Conservation (phyloP, 305 asterid species). For the Rubia balearica region DNA sequence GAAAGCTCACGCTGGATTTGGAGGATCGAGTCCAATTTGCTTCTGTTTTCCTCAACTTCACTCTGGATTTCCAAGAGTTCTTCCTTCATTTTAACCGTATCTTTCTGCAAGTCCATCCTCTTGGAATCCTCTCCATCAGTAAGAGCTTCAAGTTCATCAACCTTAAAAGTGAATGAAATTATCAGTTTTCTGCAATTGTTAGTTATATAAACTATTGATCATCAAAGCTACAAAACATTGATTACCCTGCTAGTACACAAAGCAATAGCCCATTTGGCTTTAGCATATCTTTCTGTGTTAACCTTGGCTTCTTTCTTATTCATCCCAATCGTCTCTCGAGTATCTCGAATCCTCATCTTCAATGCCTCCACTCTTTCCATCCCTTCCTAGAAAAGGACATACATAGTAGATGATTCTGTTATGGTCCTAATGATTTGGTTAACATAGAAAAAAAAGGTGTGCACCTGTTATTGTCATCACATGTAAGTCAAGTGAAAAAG, state of each 20-base stretch:
- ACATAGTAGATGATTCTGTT: neutral
- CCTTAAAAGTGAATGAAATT: conserved; percentile 25
- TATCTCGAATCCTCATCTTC: conserved; percentile 6
- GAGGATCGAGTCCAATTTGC: conserved; percentile 37
- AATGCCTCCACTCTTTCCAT: conserved; percentile 1
- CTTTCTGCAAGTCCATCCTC: conserved; percentile 32
- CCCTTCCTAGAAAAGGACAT: neutral
- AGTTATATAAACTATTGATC: neutral
- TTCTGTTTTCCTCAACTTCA: conserved; percentile 42
- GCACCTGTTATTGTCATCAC: conserved; percentile 6
- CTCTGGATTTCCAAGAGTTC: conserved; percentile 34
- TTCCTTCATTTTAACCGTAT: conserved; percentile 31
- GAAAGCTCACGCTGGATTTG: conserved; percentile 52
- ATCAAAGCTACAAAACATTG: neutral
- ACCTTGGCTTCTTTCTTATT: conserved; percentile 5
- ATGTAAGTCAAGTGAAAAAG: conserved; percentile 10
- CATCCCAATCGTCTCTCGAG: conserved; percentile 2
- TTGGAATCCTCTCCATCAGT: conserved; percentile 31
- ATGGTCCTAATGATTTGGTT: neutral
- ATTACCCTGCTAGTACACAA: conserved; percentile 45
- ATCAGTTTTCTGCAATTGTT: neutral
- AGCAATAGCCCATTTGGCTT: conserved; percentile 49
- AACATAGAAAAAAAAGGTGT: neutral
- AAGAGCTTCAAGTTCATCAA: conserved; percentile 38
- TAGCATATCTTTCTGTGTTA: conserved; percentile 34